Conservation (phyloP, 2,329 filamentous ascomycete species). For the Aspergillus sp. region DNA sequence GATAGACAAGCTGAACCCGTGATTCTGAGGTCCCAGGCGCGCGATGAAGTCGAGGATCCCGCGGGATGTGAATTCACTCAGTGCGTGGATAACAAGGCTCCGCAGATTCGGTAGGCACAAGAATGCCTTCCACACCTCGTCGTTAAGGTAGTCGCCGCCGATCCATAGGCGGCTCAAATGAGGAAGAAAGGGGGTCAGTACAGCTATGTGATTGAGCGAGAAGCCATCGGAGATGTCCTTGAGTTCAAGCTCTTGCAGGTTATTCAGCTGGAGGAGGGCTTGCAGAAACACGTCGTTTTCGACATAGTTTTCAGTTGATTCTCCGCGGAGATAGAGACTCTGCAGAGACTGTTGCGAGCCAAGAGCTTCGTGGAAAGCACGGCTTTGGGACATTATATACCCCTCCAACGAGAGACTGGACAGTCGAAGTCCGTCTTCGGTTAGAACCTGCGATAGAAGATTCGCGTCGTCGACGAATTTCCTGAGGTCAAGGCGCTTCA, state of each 20-base stretch:
- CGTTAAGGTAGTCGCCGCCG: constrained; percentile 30
- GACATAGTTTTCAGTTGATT: constrained; percentile 23
- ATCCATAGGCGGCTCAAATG: constrained; percentile 34
- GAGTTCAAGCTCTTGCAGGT: constrained; percentile 33
- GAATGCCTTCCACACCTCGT: constrained; percentile 26
- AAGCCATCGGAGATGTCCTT: constrained; percentile 37
- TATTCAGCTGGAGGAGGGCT: constrained; percentile 25
- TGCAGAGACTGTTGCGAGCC: constrained; percentile 27
- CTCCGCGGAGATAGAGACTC: constrained; percentile 30
- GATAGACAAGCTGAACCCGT: constrained; percentile 30
- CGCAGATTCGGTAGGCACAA: constrained; percentile 27
- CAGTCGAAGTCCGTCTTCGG: constrained; percentile 25
- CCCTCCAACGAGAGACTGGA: constrained; percentile 29
- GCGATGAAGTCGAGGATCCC: constrained; percentile 33
- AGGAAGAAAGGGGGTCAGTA: constrained; percentile 28
- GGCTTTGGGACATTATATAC: constrained; percentile 24
- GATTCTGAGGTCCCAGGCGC: constrained; percentile 27
- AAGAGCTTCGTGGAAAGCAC: constrained; percentile 30
- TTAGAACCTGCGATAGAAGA: constrained; percentile 29
- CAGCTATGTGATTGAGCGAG: constrained; percentile 28
- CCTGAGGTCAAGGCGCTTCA: constrained; percentile 53
- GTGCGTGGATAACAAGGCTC: constrained; percentile 30
- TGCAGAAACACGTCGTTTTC: constrained; percentile 32
- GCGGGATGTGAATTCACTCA: constrained; percentile 32
- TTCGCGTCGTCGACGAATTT: constrained; percentile 52